These are phyloP conservation scores for Phenoliferia sp. DNA, from an alignment of 1,284 basidiomycete genomes.

Conservation along the genomic window DNA sequence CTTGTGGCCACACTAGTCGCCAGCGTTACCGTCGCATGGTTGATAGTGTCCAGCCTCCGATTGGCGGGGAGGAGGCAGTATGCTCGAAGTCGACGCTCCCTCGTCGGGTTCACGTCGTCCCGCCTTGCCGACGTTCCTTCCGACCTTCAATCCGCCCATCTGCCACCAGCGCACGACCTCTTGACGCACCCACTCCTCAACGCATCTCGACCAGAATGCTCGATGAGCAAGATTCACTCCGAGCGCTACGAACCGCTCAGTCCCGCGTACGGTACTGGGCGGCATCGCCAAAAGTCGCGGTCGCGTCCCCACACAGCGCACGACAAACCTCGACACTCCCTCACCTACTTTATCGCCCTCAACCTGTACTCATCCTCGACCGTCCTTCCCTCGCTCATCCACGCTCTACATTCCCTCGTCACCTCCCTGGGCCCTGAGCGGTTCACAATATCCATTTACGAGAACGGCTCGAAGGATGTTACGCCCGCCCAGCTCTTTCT, in stretches of 20 bases:
- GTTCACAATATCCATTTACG: conserved; percentile 36
- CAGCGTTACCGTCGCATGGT: background rate
- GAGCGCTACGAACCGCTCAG: conserved; percentile 18
- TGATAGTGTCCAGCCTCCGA: background rate
- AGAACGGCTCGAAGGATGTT: conserved; percentile 36
- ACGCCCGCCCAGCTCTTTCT: conserved; percentile 32
- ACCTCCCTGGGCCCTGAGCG: conserved; percentile 26
- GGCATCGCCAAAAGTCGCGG: background rate
- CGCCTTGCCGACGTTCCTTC: background rate
- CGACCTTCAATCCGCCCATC: background rate
- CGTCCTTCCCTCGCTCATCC: conserved; percentile 34
- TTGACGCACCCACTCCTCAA: conserved; percentile 16
- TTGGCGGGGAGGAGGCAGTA: background rate
- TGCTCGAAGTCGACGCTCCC: background rate
- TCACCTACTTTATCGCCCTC: conserved; percentile 33
- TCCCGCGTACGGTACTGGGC: background rate
- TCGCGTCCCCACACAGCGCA: conserved; percentile 2
- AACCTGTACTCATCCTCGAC: conserved; percentile 30
- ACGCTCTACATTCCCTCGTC: conserved; percentile 29
- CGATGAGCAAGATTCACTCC: conserved; percentile 13
- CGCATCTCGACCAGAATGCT: conserved; percentile 3
- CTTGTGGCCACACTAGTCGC: background rate
- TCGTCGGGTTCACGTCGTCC: conserved; percentile 15
- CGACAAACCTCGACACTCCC: conserved; percentile 3
- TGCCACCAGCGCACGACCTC: conserved; percentile 5